A percentile compares a stretch with the other conserved stretches of the same genome.
phyloP scores from a whole-genome alignment of 352 stramenopile species.

The Phytophthora pluvialis region DNA sequence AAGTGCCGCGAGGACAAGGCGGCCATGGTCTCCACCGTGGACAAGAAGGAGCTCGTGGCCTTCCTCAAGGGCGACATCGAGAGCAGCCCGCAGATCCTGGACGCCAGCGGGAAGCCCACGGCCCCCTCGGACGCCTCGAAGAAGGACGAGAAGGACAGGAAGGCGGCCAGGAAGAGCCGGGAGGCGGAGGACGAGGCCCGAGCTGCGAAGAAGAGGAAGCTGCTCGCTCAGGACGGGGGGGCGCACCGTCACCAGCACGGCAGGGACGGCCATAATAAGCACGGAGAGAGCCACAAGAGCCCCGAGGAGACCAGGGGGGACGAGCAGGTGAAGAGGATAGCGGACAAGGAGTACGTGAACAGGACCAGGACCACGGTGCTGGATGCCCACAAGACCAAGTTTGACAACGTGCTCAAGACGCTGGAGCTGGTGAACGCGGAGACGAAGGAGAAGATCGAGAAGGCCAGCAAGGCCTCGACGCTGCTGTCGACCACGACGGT shows the following conservation, averaged over 20 bases:
- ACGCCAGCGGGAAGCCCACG: constrained; percentile 23
- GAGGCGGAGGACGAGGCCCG: constrained; percentile 23
- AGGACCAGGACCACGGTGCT: constrained; percentile 77
- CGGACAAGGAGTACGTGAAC: constrained; percentile 71
- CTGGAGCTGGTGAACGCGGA: constrained; percentile 84
- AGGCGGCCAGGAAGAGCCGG: constrained; percentile 18
- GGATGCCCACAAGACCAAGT: constrained; percentile 81
- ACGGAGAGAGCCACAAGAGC: constrained; percentile 40
- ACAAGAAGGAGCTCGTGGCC: constrained; percentile 89
- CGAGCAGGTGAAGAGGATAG: constrained; percentile 62
- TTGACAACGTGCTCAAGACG: constrained; percentile 83
- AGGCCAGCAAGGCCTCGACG: constrained; percentile 73
- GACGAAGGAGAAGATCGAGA: constrained; percentile 89
- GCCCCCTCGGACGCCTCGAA: neutral
- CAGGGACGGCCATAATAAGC: constrained; percentile 32
- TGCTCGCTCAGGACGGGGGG: constrained; percentile 3
- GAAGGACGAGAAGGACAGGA: constrained; percentile 23
- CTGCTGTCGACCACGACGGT: constrained; percentile 45
- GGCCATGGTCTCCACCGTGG: constrained; percentile 83
- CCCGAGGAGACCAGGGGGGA: constrained; percentile 43
- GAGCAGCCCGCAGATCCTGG: constrained; percentile 70
- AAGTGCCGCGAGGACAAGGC: constrained; percentile 82
- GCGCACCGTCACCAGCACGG: constrained; percentile 13
- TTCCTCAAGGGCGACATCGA: constrained; percentile 89
- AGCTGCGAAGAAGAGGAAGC: constrained; percentile 53